Evolutionary conservation across 768 basidiomycete genomes (phyloP).

Genomic region (Russula emetica): DNA sequence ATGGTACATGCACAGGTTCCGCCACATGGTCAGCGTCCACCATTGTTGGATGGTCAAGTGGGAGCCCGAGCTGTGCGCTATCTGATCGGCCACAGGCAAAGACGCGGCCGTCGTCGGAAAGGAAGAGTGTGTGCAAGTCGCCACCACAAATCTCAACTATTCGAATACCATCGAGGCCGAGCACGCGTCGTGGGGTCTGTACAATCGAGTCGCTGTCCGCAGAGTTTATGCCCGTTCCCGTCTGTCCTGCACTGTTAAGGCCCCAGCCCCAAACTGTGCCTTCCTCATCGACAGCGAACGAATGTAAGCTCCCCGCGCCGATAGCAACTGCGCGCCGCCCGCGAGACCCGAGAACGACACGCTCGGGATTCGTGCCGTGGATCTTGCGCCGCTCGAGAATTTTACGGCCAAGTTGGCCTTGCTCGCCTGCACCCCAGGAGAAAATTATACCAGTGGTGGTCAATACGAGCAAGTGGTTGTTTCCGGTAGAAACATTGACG

Average conservation of each 20-base stretch:
- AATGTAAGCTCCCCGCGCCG: constrained; percentile 81
- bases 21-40: constrained; percentile 54
- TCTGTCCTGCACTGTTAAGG: constrained; percentile 86
- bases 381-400: constrained; percentile 85
- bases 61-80: constrained; percentile 75
- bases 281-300: constrained; percentile 81
- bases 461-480: constrained; percentile 85
- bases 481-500: constrained; percentile 71
- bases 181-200: constrained; percentile 60
- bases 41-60: constrained; percentile 64
- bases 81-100: constrained; percentile 85
- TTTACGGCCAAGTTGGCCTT: constrained; percentile 86
- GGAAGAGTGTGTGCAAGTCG: constrained; percentile 87
- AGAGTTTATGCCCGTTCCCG: constrained; percentile 54
- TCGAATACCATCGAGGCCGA: constrained; percentile 50
- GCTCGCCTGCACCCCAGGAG: constrained; percentile 87
- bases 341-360: constrained; percentile 70
- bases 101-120: constrained; percentile 77
- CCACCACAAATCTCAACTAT: constrained; percentile 78
- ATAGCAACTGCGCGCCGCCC: constrained; percentile 60
- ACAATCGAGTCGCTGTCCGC: constrained; percentile 49
- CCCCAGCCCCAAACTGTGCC: constrained; percentile 95
- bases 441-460: constrained; percentile 86
- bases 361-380: constrained; percentile 85
- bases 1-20: constrained; percentile 60